Evolutionary conservation across 805 yeast genomes (phyloP).

Genomic region (Isabelozyma heimii): DNA sequence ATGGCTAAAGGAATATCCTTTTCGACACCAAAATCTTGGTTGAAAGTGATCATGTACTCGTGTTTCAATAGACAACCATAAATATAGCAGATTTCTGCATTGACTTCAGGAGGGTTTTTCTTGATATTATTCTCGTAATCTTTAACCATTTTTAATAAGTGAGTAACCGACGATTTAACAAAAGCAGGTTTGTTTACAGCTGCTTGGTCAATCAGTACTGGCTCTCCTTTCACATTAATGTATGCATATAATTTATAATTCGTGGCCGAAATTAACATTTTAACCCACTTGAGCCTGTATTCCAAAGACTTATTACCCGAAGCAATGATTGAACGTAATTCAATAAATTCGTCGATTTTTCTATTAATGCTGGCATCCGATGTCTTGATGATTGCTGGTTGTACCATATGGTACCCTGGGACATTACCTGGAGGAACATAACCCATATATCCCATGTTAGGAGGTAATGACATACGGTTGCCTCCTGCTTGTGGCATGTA

Average conservation of each 20-base stretch:
- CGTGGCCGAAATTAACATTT: constrained; percentile 38
- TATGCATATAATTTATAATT: constrained; percentile 38
- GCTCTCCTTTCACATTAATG: constrained; percentile 42
- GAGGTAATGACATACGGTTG: constrained; percentile 7
- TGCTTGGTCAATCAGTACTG: constrained; percentile 26
- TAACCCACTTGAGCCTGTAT: constrained; percentile 41
- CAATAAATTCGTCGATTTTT: constrained; percentile 32
- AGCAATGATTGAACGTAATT: constrained; percentile 33
- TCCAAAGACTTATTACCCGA: constrained; percentile 41
- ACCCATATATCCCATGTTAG: background rate
- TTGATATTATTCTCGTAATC: constrained; percentile 26
- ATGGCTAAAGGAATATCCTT: constrained; percentile 27
- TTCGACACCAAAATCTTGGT: constrained; percentile 35
- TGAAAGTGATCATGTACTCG: constrained; percentile 25
- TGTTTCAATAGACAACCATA: constrained; percentile 39
- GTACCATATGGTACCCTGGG: constrained; percentile 4
- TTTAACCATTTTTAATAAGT: constrained; percentile 32
- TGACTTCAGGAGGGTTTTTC: constrained; percentile 13
- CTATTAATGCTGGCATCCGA: constrained; percentile 24
- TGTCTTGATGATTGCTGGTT: constrained; percentile 7
- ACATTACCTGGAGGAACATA: background rate
- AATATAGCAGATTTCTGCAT: constrained; percentile 30
- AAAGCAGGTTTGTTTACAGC: constrained; percentile 31
- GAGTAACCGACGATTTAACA: constrained; percentile 36
- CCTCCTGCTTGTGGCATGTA: background rate